Evolutionary conservation across 208 protist genomes (phyloP).

Genomic region (Leptomonas pyrrhocoris): DNA sequence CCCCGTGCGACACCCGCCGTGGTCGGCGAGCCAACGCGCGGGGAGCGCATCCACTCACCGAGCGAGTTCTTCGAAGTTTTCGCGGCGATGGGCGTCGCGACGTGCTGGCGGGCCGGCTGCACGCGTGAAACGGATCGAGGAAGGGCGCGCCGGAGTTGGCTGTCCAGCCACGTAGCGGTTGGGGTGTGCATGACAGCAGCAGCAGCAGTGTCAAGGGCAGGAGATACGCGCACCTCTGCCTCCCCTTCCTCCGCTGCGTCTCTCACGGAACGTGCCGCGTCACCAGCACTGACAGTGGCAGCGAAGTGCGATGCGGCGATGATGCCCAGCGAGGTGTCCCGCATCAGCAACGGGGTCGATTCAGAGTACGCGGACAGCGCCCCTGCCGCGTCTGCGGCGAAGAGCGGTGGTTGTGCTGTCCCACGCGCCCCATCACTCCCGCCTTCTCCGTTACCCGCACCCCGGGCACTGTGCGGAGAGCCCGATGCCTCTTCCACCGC

Average conservation of each 20-base stretch:
- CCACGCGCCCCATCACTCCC: background rate
- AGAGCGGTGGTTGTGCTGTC: background rate
- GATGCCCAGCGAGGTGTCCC: constrained; percentile 17
- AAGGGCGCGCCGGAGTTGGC: constrained; percentile 3
- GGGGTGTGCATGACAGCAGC: background rate
- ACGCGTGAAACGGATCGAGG: background rate
- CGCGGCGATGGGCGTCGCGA: background rate
- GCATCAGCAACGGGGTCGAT: constrained; percentile 6
- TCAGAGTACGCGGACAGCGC: background rate
- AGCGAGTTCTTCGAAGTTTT: background rate
- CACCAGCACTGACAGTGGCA: background rate
- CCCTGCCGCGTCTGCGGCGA: background rate
- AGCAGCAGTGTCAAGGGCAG: too few species aligned
- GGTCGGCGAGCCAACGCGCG: too few species aligned
- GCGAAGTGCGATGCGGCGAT: background rate
- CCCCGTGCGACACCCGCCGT: background rate
- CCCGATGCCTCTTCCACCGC: background rate
- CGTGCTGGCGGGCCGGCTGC: background rate
- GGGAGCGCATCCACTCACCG: too few species aligned
- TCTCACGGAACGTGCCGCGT: background rate
- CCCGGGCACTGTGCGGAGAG: too few species aligned
- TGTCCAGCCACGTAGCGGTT: background rate
- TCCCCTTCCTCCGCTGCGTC: background rate
- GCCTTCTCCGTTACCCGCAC: background rate
- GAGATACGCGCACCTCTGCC: background rate